Percentiles rank a stretch among this genome's conserved stretches.
phyloP scores from a whole-genome alignment of 192 early-diverging fungal genomes.

The Umbelopsis sp. region DNA sequence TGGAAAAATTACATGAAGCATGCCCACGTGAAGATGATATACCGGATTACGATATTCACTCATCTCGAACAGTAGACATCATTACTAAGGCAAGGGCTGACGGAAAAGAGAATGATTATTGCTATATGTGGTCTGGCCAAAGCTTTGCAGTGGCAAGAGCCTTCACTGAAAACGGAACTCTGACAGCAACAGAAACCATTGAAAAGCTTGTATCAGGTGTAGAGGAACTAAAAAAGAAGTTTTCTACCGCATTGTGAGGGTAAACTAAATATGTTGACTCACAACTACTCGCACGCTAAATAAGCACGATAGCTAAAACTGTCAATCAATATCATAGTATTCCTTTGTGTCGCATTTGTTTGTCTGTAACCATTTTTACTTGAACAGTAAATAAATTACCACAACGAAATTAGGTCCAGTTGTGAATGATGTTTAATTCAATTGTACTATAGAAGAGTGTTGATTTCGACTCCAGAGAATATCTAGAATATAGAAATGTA shows the following conservation, averaged over 20 bases:
- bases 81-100: conserved; percentile 18
- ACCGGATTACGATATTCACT: conserved; percentile 30
- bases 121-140: conserved; percentile 18
- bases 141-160: not conserved
- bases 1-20: not conserved
- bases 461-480: not conserved
- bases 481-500: conserved; percentile 89
- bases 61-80: conserved; percentile 29
- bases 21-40: not conserved
- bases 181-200: conserved; percentile 22
- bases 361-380: too few relatives aligned
- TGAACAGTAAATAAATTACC: too few relatives aligned
- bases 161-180: conserved; percentile 28
- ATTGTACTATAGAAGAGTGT: not conserved
- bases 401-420: not conserved
- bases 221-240: not conserved
- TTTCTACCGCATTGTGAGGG: not conserved
- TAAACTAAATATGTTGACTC: too few relatives aligned
- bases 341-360: too few relatives aligned
- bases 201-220: conserved; percentile 28
- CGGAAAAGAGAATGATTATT: conserved; percentile 8
- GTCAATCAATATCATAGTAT: too few relatives aligned
- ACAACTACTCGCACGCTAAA: too few relatives aligned
- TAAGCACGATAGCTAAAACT: too few relatives aligned
- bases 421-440: not conserved